phyloP scores from a whole-genome alignment of 345 rosid genomes.

The Gossypium australe region DNA sequence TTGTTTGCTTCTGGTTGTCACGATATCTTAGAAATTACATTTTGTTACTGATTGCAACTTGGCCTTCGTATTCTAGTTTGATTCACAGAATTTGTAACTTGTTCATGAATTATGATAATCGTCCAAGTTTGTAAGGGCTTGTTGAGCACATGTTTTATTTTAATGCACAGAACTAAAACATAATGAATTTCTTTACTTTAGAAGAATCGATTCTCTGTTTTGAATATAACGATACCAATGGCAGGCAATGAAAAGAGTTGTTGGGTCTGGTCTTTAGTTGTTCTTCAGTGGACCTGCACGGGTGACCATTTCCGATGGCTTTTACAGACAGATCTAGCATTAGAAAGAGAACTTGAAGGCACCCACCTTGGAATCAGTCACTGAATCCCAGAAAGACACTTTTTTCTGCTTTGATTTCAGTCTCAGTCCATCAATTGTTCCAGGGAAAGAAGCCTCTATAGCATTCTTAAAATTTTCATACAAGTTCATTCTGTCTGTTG shows the following conservation, averaged over 20 bases:
- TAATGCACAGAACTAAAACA: too few species aligned
- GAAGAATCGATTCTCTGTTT: neutral
- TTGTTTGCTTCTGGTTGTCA: too few species aligned
- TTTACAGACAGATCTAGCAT: neutral
- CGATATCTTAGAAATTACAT: too few species aligned
- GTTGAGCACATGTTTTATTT: too few species aligned
- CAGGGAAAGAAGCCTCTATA: conserved; percentile 56
- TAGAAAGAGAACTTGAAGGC: conserved; percentile 5
- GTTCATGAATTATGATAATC: too few species aligned
- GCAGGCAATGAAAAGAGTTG: neutral
- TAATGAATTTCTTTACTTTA: too few species aligned
- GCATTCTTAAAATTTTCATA: conserved; percentile 69
- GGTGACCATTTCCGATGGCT: neutral
- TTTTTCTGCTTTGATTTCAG: conserved; percentile 52
- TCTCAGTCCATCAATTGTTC: conserved; percentile 46
- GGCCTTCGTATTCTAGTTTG: too few species aligned
- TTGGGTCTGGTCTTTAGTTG: neutral
- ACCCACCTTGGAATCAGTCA: neutral
- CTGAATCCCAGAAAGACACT: neutral
- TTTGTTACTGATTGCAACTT: too few species aligned
- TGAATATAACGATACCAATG: neutral
- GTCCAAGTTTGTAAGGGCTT: too few species aligned
- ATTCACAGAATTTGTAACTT: too few species aligned
- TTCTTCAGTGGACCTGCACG: neutral
- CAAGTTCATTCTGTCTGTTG: conserved; percentile 71